Conservation (phyloP, 352 stramenopile species). For the Aphanomyces invadans region DNA sequence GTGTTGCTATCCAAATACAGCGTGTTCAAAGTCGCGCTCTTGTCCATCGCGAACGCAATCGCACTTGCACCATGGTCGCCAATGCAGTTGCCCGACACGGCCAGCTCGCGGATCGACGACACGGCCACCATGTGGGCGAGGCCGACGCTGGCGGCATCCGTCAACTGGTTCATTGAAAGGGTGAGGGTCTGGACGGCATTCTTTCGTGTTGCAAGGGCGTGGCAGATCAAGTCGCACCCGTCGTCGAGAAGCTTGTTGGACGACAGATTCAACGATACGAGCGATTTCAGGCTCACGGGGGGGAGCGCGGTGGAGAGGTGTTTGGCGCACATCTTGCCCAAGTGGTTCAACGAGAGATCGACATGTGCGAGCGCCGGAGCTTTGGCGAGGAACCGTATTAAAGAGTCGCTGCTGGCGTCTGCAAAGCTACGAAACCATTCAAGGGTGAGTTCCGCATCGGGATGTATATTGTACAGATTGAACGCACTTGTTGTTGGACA, state of each 20-base stretch:
- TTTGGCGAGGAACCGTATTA: constrained; percentile 30
- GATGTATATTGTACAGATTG: neutral
- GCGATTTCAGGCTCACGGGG: neutral
- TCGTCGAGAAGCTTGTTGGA: constrained; percentile 36
- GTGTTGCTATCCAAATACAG: constrained; percentile 45
- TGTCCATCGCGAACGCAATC: constrained; percentile 42
- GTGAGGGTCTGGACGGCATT: constrained; percentile 32
- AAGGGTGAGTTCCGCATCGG: neutral
- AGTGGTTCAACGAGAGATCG: constrained; percentile 50
- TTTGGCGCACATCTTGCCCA: neutral
- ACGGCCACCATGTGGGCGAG: constrained; percentile 27
- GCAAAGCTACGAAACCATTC: constrained; percentile 32
- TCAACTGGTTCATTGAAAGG: constrained; percentile 41
- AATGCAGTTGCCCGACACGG: constrained; percentile 41
- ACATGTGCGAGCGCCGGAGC: constrained; percentile 32
- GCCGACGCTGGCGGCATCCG: constrained; percentile 25
- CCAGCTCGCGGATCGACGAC: constrained; percentile 29
- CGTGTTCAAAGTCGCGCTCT: constrained; percentile 30
- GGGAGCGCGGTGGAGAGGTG: constrained; percentile 18
- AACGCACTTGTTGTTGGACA: constrained; percentile 48
- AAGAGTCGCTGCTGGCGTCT: constrained; percentile 19
- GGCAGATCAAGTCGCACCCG: constrained; percentile 24
- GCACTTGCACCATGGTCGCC: constrained; percentile 33
- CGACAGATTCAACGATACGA: constrained; percentile 39
- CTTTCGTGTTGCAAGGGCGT: constrained; percentile 15